These are phyloP conservation scores for Yamadazyma kitorensis DNA, from an alignment of 805 yeast genomes.

Conservation along the genomic window DNA sequence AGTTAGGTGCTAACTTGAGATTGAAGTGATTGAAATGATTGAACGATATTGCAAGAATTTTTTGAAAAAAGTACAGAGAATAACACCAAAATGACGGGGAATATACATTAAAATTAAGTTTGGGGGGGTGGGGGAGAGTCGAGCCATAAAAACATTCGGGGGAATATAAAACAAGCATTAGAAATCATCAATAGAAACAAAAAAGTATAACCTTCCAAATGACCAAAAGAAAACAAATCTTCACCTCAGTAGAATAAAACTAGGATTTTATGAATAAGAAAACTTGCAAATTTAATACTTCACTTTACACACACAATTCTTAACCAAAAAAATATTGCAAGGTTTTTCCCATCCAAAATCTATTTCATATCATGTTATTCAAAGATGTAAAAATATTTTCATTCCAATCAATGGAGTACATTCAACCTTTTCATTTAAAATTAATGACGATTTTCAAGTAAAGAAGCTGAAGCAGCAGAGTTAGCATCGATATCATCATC, in stretches of 20 bases:
- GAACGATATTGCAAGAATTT: too few relatives aligned
- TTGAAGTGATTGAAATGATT: too few relatives aligned
- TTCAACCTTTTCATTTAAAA: neutral
- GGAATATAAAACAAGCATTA: constrained; percentile 1
- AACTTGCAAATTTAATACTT: too few relatives aligned
- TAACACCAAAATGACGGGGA: constrained; percentile 1
- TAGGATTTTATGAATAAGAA: too few relatives aligned
- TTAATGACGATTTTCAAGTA: constrained; percentile 6
- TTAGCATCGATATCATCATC: constrained; percentile 1
- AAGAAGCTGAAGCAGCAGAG: constrained; percentile 6
- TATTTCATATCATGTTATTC: too few relatives aligned
- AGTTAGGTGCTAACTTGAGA: too few relatives aligned
- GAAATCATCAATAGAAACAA: constrained; percentile 2
- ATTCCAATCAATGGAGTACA: too few relatives aligned
- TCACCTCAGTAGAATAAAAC: too few relatives aligned
- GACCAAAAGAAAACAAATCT: neutral
- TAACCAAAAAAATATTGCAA: too few relatives aligned
- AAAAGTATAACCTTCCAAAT: constrained; percentile 3
- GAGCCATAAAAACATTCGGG: constrained; percentile 9
- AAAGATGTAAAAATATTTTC: too few relatives aligned
- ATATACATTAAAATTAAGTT: constrained; percentile 5
- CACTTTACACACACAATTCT: too few relatives aligned
- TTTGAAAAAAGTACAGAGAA: neutral
- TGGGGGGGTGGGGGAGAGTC: constrained; percentile 6
- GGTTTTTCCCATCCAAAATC: too few relatives aligned